phyloP scores from a whole-genome alignment of 78 protist genomes.

The Dictyostelium intermedium region DNA sequence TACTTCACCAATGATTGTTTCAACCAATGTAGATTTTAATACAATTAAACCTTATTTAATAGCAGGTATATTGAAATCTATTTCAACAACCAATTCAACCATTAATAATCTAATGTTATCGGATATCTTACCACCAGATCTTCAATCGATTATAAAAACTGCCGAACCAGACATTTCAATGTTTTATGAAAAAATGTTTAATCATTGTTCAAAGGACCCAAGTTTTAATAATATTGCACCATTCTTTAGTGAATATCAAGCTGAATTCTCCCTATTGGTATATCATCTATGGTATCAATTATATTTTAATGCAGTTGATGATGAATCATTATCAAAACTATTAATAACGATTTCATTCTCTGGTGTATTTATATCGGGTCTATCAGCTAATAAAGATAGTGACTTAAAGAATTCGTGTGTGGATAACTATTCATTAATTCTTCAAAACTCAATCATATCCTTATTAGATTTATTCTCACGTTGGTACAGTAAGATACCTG shows the following conservation, averaged over 20 bases:
- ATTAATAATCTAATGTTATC: neutral
- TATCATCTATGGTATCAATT: conserved; percentile 4
- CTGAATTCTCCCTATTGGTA: neutral
- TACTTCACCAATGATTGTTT: neutral
- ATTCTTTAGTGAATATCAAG: neutral
- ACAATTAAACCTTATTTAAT: conserved; percentile 19
- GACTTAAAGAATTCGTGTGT: neutral
- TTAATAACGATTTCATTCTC: neutral
- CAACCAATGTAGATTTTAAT: neutral
- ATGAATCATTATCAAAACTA: neutral
- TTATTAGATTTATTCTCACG: neutral
- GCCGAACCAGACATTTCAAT: neutral
- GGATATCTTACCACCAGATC: neutral
- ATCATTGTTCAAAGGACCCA: neutral
- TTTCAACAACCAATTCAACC: neutral
- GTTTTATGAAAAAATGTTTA: neutral
- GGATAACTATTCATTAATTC: neutral
- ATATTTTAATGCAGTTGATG: neutral
- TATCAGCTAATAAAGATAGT: neutral
- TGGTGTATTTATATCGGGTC: neutral
- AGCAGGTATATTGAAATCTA: conserved; percentile 2
- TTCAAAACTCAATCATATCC: conserved; percentile 26
- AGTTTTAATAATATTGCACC: neutral
- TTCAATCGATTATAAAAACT: neutral
- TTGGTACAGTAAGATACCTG: neutral